Conservation (phyloP, 164 flowering plant species). For the Dillenia turbinata region DNA sequence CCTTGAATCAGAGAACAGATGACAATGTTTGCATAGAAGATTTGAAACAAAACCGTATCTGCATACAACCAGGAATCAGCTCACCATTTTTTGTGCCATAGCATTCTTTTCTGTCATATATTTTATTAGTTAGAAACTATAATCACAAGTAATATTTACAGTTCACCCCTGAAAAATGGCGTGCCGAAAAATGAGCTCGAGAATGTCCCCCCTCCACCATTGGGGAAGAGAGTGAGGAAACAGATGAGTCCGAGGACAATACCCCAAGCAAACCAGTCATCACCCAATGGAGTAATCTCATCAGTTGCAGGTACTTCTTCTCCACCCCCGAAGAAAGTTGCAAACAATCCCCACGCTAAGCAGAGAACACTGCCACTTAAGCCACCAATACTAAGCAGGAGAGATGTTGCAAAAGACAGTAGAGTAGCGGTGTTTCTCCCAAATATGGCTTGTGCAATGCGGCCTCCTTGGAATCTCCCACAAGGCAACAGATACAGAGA, state of each 20-base stretch:
- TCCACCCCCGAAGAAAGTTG: conserved; percentile 92
- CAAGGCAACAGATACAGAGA: conserved; percentile 87
- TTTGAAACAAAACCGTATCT: too few species aligned
- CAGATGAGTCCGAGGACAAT: conserved; percentile 68
- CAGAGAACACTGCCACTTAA: conserved; percentile 90
- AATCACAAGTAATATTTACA: conserved; percentile 24
- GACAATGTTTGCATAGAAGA: too few species aligned
- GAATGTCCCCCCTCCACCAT: conserved; percentile 92
- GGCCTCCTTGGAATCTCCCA: conserved; percentile 95
- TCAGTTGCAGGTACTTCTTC: conserved; percentile 90
- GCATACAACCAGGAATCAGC: too few species aligned
- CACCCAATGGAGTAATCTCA: conserved; percentile 88
- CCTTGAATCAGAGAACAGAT: too few species aligned
- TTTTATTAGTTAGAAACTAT: too few species aligned
- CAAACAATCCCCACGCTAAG: conserved; percentile 91
- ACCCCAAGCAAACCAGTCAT: conserved; percentile 82
- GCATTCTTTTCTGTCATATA: too few species aligned
- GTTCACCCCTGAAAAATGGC: conserved; percentile 75
- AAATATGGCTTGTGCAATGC: conserved; percentile 93
- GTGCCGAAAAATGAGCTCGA: conserved; percentile 63
- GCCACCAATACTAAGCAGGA: conserved; percentile 82
- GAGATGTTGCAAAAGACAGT: conserved; percentile 75
- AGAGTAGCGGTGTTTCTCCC: conserved; percentile 67
- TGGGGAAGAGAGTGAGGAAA: conserved; percentile 90
- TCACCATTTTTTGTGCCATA: too few species aligned